Conservation (phyloP, 176 grass and related monocot species). For the Aegilops speltoides region DNA sequence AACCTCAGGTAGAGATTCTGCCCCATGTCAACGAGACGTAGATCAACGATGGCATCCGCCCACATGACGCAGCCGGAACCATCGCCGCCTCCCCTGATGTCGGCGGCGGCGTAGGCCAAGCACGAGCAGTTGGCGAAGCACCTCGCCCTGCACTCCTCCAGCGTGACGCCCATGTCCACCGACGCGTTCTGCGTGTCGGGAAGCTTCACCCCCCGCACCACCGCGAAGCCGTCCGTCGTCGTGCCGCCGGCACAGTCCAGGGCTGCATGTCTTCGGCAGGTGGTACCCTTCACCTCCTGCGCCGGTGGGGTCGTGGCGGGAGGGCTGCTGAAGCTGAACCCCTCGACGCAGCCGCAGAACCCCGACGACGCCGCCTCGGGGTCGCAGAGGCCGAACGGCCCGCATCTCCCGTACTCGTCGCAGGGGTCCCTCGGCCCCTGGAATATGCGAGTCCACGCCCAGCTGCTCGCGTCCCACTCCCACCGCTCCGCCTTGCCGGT, state of each 20-base stretch:
- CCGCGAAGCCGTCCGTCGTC: conserved; percentile 32
- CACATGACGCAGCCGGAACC: conserved; percentile 34
- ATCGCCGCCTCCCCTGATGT: not conserved
- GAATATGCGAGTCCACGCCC: not conserved
- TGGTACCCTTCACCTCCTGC: conserved; percentile 10
- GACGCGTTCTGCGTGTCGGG: conserved; percentile 20
- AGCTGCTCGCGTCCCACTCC: conserved; percentile 4
- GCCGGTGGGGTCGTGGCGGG: not conserved
- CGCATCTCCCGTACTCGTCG: conserved; percentile 37
- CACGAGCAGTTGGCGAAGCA: conserved; percentile 62
- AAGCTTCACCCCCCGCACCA: conserved; percentile 43
- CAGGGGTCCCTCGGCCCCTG: conserved; percentile 23
- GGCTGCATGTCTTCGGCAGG: conserved; percentile 24
- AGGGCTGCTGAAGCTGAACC: conserved; percentile 44
- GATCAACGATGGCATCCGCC: not conserved
- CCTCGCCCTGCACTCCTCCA: conserved; percentile 30
- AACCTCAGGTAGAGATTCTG: conserved; percentile 28
- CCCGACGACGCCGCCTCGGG: not conserved
- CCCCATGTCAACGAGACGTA: conserved; percentile 18
- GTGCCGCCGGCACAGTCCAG: conserved; percentile 15
- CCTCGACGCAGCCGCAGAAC: conserved; percentile 44
- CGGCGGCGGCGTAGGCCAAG: conserved; percentile 44
- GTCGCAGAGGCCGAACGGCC: conserved; percentile 50
- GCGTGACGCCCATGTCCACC: conserved; percentile 10
- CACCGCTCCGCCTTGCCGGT: conserved; percentile 24